Percentiles rank a stretch among this genome's conserved stretches.
Evolutionary conservation across 2,329 filamentous ascomycete species (phyloP).

Genomic region (Dactylellina cionopaga): DNA sequence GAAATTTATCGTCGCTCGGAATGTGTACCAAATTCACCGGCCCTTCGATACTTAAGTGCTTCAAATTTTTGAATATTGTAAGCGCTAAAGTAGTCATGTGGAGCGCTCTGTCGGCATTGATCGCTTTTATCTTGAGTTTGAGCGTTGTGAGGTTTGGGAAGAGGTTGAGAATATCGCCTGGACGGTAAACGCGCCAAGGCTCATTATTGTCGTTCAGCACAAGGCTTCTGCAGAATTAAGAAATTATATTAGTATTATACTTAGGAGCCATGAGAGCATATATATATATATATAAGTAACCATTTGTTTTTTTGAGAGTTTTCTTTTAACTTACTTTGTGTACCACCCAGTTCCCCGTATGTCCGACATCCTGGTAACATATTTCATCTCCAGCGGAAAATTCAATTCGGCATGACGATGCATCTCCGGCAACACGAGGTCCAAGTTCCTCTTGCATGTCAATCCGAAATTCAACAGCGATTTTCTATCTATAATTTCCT

Average conservation of each 20-base stretch:
- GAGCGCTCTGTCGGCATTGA: background rate
- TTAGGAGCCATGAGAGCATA: no score
- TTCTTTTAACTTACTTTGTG: conserved; percentile 1
- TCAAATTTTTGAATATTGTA: background rate
- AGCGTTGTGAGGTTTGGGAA: conserved; percentile 17
- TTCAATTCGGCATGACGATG: background rate
- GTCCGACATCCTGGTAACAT: background rate
- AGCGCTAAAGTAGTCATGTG: background rate
- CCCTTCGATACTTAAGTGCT: background rate
- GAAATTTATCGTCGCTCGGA: background rate
- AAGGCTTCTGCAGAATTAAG: background rate
- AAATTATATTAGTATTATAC: background rate
- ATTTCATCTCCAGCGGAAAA: background rate
- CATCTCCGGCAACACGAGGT: conserved; percentile 3
- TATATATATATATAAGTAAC: no score
- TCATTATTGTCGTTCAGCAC: background rate
- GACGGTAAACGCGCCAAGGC: background rate
- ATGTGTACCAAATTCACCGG: background rate
- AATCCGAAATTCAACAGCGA: conserved; percentile 17
- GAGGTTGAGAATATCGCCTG: conserved; percentile 1
- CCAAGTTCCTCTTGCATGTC: conserved; percentile 3
- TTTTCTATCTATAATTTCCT: background rate
- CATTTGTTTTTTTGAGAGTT: no score
- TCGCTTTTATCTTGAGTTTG: background rate
- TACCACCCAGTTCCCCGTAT: background rate